Evolutionary conservation across 2,329 filamentous ascomycete genomes (phyloP), one percentile per base, ranked within the genome.

Genomic region (Dactylella cylindrospora): DNA sequence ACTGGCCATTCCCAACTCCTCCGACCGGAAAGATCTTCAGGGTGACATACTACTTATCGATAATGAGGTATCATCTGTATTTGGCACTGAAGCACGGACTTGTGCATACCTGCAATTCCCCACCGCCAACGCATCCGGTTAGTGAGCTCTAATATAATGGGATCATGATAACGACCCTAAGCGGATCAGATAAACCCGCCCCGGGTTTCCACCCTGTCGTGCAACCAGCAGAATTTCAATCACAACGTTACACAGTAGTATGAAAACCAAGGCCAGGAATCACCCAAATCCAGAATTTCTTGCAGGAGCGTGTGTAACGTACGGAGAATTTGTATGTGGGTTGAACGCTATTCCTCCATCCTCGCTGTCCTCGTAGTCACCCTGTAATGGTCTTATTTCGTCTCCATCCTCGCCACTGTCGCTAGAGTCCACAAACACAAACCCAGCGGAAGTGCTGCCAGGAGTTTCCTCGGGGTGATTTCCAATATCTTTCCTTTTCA

Each of bases 81-180:
- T 83, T 9, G 85, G 78, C 5, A 93, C 88, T 0, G 86, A 89
- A 36, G 88, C 88, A 54, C 88, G 82, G 29, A 93, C 88, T 71
- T 88, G 84, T 38, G 88, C 77, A 71, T 91, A 88, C 1, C 69
- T 71, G 46, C 41, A 36, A 38, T 59, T 61, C 22, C 67, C 68
- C 33, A 67, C 23, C n/a, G 66, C 67, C 45, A 64, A 50, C 46
- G 66, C 67, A 20, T 67, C 68, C 38, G 44, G 46, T 19, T 65
- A 53, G 38, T 68, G 60, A 22, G 49, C 45, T 19, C 44, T 60
- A 15, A 60, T 65, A 17, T 53, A 50, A 51, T 15, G 29, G 36
- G 26, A 17, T 22, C 25, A 36, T 22, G 23, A 19, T 29, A 38
- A 41, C 35, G 40, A n/a, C n/a, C n/a, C n/a, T n/a, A n/a, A n/a